A percentile compares a stretch with the other conserved stretches of the same genome.
phyloP scores from a whole-genome alignment of 768 basidiomycete genomes.

The Lentinula lateritia region DNA sequence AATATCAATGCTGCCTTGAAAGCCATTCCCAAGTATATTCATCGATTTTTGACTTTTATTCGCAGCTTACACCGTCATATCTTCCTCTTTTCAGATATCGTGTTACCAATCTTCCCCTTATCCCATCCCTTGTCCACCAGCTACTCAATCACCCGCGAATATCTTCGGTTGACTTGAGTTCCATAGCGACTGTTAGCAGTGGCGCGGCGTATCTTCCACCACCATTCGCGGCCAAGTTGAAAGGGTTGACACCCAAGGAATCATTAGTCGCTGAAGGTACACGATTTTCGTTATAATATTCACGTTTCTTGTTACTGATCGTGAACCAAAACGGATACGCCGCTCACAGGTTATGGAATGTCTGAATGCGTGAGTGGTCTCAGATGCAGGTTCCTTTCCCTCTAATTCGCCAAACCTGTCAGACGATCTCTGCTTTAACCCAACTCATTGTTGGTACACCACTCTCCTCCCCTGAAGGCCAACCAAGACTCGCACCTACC shows the following conservation, averaged over 20 bases:
- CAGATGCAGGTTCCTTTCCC: background rate
- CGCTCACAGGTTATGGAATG: conserved; percentile 58
- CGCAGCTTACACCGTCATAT: background rate
- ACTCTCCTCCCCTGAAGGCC: conserved; percentile 28
- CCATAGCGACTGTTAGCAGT: conserved; percentile 34
- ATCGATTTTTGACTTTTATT: too few species aligned
- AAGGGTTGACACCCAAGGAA: conserved; percentile 27
- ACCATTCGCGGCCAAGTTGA: conserved; percentile 38
- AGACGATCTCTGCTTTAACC: conserved; percentile 52
- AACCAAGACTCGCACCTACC: background rate
- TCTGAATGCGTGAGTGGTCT: conserved; percentile 51
- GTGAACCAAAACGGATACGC: background rate
- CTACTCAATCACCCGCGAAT: conserved; percentile 52
- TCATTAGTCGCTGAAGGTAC: conserved; percentile 40
- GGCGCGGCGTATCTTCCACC: conserved; percentile 70
- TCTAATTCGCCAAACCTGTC: background rate
- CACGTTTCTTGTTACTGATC: background rate
- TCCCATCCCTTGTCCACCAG: conserved; percentile 65
- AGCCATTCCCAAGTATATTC: conserved; percentile 49
- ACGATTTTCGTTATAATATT: conserved; percentile 1
- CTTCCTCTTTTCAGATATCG: conserved; percentile 37
- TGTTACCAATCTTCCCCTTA: conserved; percentile 41
- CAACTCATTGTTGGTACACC: conserved; percentile 36
- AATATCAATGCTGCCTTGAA: conserved; percentile 44
- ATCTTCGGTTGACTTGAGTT: conserved; percentile 47